These are phyloP conservation scores for Silybum marianum DNA, from an alignment of 129 eudicot species.

Conservation along the genomic window DNA sequence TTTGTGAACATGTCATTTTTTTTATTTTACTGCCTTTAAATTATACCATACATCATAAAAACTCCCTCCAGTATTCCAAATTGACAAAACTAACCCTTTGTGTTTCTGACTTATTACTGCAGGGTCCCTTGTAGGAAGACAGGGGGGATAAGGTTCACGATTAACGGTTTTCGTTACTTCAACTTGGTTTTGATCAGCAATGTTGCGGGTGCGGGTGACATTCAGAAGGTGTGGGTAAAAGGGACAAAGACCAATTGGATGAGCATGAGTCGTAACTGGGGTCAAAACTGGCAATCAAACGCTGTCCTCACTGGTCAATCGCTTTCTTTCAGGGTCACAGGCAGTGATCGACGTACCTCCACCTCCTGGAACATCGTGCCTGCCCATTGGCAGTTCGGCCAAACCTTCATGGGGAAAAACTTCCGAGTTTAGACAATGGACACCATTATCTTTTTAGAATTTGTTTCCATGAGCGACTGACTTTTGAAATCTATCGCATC, in stretches of 20 bases:
- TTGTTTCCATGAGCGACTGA: conserved; percentile 20
- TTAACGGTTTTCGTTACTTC: conserved; percentile 90
- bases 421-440: conserved; percentile 49
- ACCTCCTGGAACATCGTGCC: conserved; percentile 80
- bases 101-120: conserved; percentile 18
- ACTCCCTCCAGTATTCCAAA: background rate
- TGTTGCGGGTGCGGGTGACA: conserved; percentile 86
- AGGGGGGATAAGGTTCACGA: conserved; percentile 82
- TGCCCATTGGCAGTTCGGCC: conserved; percentile 83
- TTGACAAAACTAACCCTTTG: conserved; percentile 25
- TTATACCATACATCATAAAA: background rate
- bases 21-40: background rate
- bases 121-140: conserved; percentile 87
- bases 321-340: conserved; percentile 65
- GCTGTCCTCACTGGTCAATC: conserved; percentile 66
- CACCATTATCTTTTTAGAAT: background rate
- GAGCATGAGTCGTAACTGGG: conserved; percentile 87
- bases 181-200: conserved; percentile 74
- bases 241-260: conserved; percentile 74
- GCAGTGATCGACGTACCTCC: conserved; percentile 68
- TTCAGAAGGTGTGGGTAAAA: conserved; percentile 58
- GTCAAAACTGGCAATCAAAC: conserved; percentile 84
- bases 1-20: background rate
- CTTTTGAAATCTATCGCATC: conserved; percentile 23
- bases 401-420: conserved; percentile 77